phyloP scores from a whole-genome alignment of 345 rosid species.

The Dipteronia sinensis region DNA sequence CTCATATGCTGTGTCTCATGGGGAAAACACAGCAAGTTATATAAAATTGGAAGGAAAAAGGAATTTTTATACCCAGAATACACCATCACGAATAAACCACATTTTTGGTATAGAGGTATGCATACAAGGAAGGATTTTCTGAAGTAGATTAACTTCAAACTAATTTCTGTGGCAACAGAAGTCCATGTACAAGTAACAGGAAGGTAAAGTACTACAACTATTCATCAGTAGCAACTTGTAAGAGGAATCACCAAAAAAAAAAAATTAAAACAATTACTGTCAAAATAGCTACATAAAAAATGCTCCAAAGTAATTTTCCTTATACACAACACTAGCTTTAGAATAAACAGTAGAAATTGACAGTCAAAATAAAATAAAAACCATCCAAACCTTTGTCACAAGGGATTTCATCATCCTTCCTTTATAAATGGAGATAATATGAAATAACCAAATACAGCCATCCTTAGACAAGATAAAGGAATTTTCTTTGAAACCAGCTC shows the following conservation, averaged over 20 bases:
- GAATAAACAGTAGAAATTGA: not conserved
- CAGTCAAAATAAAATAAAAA: not conserved
- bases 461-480: slow-evolving; percentile 40
- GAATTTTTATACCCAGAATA: not conserved
- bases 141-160: not conserved
- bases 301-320: not conserved
- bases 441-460: slow-evolving; percentile 32
- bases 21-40: not conserved
- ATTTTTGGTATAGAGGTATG: not conserved
- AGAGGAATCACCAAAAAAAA: no score
- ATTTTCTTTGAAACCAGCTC: slow-evolving; percentile 22
- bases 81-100: not conserved
- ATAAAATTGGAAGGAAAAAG: not conserved
- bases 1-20: not conserved
- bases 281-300: no score
- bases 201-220: not conserved
- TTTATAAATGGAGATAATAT: slow-evolving; percentile 3
- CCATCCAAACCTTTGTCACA: slow-evolving; percentile 29
- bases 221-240: not conserved
- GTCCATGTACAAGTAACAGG: not conserved
- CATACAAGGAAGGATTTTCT: not conserved
- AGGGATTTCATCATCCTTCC: slow-evolving; percentile 17
- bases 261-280: no score
- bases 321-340: not conserved
- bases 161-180: not conserved